Conservation (phyloP, 2,329 filamentous ascomycete species). For the Venturia effusa region DNA sequence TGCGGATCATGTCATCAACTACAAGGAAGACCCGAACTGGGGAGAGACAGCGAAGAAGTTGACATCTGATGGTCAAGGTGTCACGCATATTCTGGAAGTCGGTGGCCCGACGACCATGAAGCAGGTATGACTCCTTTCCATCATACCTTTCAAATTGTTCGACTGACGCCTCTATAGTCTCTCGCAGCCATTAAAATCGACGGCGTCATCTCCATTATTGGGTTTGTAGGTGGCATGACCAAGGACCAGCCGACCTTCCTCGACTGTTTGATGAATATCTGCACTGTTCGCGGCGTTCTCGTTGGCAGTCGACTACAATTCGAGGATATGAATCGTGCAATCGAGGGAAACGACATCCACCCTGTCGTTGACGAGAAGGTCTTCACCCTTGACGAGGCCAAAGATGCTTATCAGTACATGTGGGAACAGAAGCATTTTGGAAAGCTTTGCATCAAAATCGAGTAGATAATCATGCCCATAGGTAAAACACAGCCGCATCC, state of each 20-base stretch:
- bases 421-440: constrained; percentile 40
- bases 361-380: constrained; percentile 50
- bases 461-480: constrained; percentile 15
- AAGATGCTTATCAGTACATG: constrained; percentile 40
- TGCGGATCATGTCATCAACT: constrained; percentile 48
- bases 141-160: background rate
- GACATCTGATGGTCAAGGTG: constrained; percentile 42
- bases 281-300: constrained; percentile 46
- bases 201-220: constrained; percentile 45
- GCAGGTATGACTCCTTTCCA: background rate
- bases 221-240: constrained; percentile 42
- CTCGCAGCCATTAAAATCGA: constrained; percentile 44
- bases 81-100: constrained; percentile 56
- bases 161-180: constrained; percentile 18
- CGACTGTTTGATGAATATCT: constrained; percentile 38
- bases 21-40: constrained; percentile 42
- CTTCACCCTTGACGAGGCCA: constrained; percentile 41
- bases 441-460: constrained; percentile 30
- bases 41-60: constrained; percentile 42
- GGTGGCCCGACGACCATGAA: constrained; percentile 37
- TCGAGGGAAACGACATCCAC: constrained; percentile 48
- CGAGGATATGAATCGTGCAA: constrained; percentile 48
- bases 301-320: constrained; percentile 46
- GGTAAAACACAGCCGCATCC: no score
- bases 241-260: constrained; percentile 41